These are phyloP conservation scores for Cyberlindnera veronae DNA, from an alignment of 805 yeast genomes.

Conservation along the genomic window DNA sequence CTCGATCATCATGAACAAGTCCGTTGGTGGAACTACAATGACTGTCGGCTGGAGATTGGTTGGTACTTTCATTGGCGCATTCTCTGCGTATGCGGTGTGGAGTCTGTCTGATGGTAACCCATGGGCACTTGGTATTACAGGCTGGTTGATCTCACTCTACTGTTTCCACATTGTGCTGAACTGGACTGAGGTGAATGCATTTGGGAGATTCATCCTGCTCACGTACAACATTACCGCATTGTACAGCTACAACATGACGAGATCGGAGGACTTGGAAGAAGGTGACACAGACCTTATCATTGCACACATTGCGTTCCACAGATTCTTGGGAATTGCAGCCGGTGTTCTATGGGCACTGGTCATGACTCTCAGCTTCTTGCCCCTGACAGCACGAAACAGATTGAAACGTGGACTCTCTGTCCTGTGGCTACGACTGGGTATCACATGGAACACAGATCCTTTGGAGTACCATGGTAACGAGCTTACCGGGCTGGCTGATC, in stretches of 20 bases:
- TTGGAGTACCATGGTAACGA: conserved; percentile 37
- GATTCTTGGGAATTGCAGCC: conserved; percentile 65
- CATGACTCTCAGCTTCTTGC: conserved; percentile 62
- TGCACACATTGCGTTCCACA: conserved; percentile 71
- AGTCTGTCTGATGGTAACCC: conserved; percentile 51
- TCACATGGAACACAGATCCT: conserved; percentile 77
- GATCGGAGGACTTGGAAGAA: conserved; percentile 52
- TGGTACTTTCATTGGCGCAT: conserved; percentile 75
- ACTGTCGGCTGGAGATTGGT: conserved; percentile 69
- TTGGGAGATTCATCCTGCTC: conserved; percentile 65
- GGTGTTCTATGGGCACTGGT: conserved; percentile 78
- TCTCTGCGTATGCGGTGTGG: conserved; percentile 61
- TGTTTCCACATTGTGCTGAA: conserved; percentile 55
- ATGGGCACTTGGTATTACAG: conserved; percentile 46
- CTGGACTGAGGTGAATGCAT: conserved; percentile 60
- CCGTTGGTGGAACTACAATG: conserved; percentile 80
- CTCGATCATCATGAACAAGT: conserved; percentile 80
- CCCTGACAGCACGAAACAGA: conserved; percentile 71
- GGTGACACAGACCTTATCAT: conserved; percentile 64
- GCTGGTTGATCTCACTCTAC: conserved; percentile 35
- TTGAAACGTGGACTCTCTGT: conserved; percentile 61
- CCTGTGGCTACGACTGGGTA: conserved; percentile 77
- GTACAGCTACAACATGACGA: conserved; percentile 67
- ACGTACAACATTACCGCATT: conserved; percentile 78
- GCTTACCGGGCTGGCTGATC: conserved; percentile 26